Conservation (phyloP, 495 filamentous ascomycete species). For the Penicillium egyptiacum region DNA sequence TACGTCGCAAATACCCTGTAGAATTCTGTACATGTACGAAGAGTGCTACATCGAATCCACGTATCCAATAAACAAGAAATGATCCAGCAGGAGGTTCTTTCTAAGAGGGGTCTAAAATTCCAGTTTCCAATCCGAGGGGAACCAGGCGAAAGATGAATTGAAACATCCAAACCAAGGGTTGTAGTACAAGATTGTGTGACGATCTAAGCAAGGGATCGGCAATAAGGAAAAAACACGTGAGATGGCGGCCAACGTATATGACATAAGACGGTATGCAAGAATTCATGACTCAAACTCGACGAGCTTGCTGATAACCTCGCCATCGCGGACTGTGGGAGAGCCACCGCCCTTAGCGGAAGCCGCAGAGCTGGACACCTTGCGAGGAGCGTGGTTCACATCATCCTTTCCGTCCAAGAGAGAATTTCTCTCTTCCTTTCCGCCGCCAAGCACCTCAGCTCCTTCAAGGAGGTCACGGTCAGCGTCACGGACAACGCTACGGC, state of each 20-base stretch:
- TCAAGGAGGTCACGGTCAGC: constrained; percentile 75
- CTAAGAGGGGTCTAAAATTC: constrained; percentile 4
- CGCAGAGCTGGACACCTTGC: constrained; percentile 4
- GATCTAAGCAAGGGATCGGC: background rate
- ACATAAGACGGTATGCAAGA: background rate
- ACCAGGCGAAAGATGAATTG: background rate
- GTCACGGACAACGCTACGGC: constrained; percentile 60
- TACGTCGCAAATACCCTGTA: background rate
- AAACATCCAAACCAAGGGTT: constrained; percentile 7
- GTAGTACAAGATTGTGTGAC: constrained; percentile 6
- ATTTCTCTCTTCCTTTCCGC: constrained; percentile 32
- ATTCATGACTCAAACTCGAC: constrained; percentile 44
- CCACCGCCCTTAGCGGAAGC: background rate
- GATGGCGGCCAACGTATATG: constrained; percentile 4
- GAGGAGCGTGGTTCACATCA: background rate
- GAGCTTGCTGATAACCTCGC: constrained; percentile 38
- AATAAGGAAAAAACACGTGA: background rate
- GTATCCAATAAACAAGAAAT: background rate
- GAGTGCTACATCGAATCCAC: background rate
- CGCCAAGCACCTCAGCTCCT: constrained; percentile 43
- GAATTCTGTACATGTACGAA: background rate
- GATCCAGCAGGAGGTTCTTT: background rate
- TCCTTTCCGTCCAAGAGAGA: constrained; percentile 34
- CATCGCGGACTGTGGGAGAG: constrained; percentile 18
- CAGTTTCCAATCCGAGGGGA: background rate